Evolutionary conservation across 208 protist genomes (phyloP).

Genomic region (Vickermania spadyakhi): DNA sequence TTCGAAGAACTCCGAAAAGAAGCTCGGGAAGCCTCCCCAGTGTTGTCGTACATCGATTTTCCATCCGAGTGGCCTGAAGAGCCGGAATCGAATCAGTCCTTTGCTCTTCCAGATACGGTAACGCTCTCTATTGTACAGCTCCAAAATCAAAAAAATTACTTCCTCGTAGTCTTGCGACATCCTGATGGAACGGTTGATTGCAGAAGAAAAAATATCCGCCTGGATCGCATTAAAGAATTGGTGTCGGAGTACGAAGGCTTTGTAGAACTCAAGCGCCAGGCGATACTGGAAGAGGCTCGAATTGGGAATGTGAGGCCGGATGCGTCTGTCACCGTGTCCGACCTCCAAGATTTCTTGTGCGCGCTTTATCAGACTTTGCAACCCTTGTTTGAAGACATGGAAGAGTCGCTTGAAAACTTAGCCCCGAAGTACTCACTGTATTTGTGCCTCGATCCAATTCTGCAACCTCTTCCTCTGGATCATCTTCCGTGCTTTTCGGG

Average conservation of each 20-base stretch:
- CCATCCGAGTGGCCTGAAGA: conserved; percentile 13
- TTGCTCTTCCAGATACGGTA: conserved; percentile 10
- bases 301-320: not conserved
- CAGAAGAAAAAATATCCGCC: conserved; percentile 16
- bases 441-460: conserved; percentile 55
- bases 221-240: not conserved
- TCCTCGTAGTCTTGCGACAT: conserved; percentile 39
- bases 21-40: conserved; percentile 10
- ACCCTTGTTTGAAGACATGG: conserved; percentile 37
- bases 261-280: not conserved
- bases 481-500: conserved; percentile 21
- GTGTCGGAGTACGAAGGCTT: not conserved
- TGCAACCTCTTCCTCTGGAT: conserved; percentile 66
- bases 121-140: conserved; percentile 16
- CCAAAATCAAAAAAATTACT: conserved; percentile 10
- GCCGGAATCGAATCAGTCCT: conserved; percentile 9
- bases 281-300: not conserved
- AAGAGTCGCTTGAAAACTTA: conserved; percentile 16
- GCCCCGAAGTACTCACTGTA: conserved; percentile 33
- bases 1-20: conserved; percentile 9
- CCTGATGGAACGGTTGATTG: conserved; percentile 36
- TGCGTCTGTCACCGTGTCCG: not conserved
- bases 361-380: conserved; percentile 9
- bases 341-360: conserved; percentile 8
- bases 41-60: conserved; percentile 14